Conservation (phyloP, 2,329 filamentous ascomycete species). For the Aspergillus quadricinctus region DNA sequence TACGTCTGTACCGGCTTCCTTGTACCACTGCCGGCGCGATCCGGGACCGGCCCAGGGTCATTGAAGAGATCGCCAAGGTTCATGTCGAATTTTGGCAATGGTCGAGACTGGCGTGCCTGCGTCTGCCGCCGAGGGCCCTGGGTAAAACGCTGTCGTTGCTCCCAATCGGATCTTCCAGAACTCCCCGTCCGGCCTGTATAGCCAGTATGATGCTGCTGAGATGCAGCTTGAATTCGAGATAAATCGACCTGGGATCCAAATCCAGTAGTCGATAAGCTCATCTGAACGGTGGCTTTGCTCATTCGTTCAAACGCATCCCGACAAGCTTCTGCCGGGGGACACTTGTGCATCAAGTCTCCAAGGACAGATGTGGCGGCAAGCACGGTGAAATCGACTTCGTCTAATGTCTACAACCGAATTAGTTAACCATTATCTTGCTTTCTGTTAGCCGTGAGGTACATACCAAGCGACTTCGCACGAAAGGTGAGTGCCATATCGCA, state of each 20-base stretch:
- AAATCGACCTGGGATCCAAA: slow-evolving; percentile 55
- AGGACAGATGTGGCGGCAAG: slow-evolving; percentile 90
- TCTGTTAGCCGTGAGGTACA: slow-evolving; percentile 31
- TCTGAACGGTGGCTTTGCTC: slow-evolving; percentile 90
- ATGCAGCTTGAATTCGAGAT: slow-evolving; percentile 16
- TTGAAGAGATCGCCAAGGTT: slow-evolving; percentile 50
- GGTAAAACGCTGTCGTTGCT: slow-evolving; percentile 19
- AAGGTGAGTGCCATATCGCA: slow-evolving; percentile 92
- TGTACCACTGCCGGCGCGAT: slow-evolving; percentile 27
- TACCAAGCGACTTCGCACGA: slow-evolving; percentile 81
- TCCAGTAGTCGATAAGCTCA: slow-evolving; percentile 83
- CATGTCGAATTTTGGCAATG: slow-evolving; percentile 56
- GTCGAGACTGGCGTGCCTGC: slow-evolving; percentile 38
- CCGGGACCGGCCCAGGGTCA: slow-evolving; percentile 39
- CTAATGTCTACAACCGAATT: slow-evolving; percentile 58
- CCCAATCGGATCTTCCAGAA: slow-evolving; percentile 10
- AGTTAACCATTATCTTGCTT: slow-evolving; percentile 7
- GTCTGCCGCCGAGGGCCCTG: slow-evolving; percentile 27
- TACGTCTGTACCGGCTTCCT: slow-evolving; percentile 25
- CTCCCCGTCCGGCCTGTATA: slow-evolving; percentile 10
- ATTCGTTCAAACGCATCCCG: slow-evolving; percentile 92
- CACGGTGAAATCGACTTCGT: slow-evolving; percentile 97
- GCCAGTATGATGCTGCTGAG: slow-evolving; percentile 11
- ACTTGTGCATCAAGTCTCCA: slow-evolving; percentile 87
- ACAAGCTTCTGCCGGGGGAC: slow-evolving; percentile 89